Conservation (phyloP, 1,139 yeast species). For the Protomyces macrosporus region DNA sequence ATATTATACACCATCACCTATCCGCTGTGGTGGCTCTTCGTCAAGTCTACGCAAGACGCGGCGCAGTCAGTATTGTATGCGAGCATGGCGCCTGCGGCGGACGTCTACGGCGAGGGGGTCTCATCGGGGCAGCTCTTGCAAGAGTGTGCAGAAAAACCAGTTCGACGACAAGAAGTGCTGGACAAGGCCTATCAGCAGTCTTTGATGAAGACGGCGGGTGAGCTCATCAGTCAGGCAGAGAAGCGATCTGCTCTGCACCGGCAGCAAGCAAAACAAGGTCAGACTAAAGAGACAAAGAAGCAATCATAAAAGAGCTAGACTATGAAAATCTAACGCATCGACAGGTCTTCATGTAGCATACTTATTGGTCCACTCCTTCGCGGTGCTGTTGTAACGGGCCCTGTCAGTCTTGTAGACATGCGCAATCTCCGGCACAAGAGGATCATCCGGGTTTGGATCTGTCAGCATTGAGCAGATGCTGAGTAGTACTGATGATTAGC, state of each 20-base stretch:
- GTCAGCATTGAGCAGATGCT: constrained; percentile 87
- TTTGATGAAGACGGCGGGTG: constrained; percentile 60
- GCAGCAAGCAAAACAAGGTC: constrained; percentile 39
- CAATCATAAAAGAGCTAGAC: neutral
- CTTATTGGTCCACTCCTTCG: constrained; percentile 64
- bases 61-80: constrained; percentile 73
- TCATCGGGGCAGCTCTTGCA: constrained; percentile 66
- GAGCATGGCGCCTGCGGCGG: constrained; percentile 53
- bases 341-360: constrained; percentile 7
- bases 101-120: constrained; percentile 42
- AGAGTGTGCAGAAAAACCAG: constrained; percentile 53
- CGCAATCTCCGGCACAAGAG: constrained; percentile 97
- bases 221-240: constrained; percentile 55
- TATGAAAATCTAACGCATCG: neutral
- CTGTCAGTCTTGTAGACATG: constrained; percentile 93
- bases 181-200: constrained; percentile 58
- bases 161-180: constrained; percentile 57
- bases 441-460: constrained; percentile 98
- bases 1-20: constrained; percentile 59
- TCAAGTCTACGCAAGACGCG: constrained; percentile 71
- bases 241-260: constrained; percentile 64
- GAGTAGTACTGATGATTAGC: constrained; percentile 53
- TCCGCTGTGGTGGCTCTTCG: constrained; percentile 76
- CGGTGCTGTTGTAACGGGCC: constrained; percentile 91
- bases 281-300: neutral